Evolutionary conservation across 768 basidiomycete genomes (phyloP).

Genomic region (Lactifluus pinguis): DNA sequence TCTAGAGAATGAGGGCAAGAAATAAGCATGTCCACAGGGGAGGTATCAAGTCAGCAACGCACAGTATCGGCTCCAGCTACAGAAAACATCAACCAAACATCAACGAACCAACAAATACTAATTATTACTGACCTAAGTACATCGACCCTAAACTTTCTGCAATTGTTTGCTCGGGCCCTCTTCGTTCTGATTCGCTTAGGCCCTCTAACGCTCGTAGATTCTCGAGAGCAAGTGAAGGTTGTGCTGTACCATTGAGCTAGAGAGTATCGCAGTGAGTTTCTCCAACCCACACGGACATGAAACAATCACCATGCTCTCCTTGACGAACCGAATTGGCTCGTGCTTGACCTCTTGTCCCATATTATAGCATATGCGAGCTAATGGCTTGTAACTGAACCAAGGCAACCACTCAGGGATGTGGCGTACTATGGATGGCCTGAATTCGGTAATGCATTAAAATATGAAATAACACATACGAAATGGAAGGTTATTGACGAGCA

Average conservation of each 20-base stretch:
- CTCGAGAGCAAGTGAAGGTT: not conserved
- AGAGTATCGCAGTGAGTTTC: not conserved
- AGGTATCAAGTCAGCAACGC: not conserved
- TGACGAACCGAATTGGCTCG: not conserved
- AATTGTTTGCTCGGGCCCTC: too few relatives aligned
- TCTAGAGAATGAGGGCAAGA: not conserved
- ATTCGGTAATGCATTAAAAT: too few relatives aligned
- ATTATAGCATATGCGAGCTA: not conserved
- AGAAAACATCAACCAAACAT: not conserved
- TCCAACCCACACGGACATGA: not conserved
- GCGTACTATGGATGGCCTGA: not conserved
- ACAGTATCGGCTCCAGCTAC: not conserved
- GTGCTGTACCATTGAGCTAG: not conserved
- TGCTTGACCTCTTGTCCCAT: not conserved
- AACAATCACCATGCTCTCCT: not conserved
- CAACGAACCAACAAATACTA: too few relatives aligned
- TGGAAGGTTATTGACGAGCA: too few relatives aligned
- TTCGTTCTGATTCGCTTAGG: not conserved
- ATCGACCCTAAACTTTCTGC: not conserved
- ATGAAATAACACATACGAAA: too few relatives aligned
- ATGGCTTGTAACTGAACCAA: conserved; percentile 4
- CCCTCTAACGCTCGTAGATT: not conserved
- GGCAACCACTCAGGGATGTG: conserved; percentile 7
- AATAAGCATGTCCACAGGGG: not conserved
- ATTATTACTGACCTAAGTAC: not conserved